A percentile compares a stretch with the other conserved stretches of the same genome.
Conservation (phyloP, 306 rosid genomes). For the Trifolium pratense region DNA sequence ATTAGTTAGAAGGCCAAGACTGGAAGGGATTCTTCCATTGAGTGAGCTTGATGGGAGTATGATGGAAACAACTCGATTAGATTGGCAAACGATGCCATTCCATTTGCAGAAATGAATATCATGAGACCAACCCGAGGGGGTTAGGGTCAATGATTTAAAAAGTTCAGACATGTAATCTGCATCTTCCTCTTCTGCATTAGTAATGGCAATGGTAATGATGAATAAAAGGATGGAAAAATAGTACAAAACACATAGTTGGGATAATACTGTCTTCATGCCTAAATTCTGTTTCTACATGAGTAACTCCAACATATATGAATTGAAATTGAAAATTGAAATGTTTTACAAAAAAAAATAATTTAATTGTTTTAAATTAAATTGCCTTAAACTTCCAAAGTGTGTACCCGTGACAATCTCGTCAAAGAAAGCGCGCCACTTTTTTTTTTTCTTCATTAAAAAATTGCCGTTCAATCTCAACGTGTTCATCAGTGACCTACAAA, state of each 20-base stretch:
- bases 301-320: too few species aligned
- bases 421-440: too few species aligned
- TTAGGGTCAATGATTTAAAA: neutral
- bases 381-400: too few species aligned
- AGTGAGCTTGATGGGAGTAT: neutral
- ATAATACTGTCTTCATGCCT: too few species aligned
- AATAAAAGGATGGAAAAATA: neutral
- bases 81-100: neutral
- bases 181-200: neutral
- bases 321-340: too few species aligned
- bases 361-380: too few species aligned
- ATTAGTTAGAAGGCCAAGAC: neutral
- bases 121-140: neutral
- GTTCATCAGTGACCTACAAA: too few species aligned
- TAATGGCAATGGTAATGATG: neutral
- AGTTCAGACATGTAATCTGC: neutral
- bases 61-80: neutral
- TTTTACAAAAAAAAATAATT: too few species aligned
- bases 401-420: too few species aligned
- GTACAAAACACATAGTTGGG: neutral
- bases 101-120: neutral
- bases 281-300: too few species aligned
- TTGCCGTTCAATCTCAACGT: too few species aligned
- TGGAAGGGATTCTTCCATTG: neutral
- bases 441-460: too few species aligned